Evolutionary conservation across 1,284 basidiomycete genomes (phyloP), one percentile per base, ranked within the genome.

Genomic region (Malassezia sp.): DNA sequence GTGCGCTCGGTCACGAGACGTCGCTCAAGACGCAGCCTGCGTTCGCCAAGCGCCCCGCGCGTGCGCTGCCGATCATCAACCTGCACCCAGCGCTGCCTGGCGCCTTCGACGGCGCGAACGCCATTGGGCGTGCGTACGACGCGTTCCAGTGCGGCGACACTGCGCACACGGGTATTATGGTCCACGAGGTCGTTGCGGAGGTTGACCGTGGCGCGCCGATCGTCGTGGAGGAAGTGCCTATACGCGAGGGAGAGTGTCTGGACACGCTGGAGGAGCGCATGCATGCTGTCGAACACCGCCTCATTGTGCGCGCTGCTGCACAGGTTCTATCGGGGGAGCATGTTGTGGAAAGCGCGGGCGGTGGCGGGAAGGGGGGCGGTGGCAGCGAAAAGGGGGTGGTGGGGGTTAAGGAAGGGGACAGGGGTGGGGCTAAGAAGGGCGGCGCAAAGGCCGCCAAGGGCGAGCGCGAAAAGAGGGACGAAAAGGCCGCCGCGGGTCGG

Each of bases 11-110:
- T 10, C 60, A 64, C 42, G 40, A 41, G 20, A 60, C 63, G 14
- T 49, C 44, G n/a, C 41, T 59, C 18, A 38, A 34, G 20, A 39
- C 35, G 23, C 54, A 55, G 5, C 59, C 46, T 1, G 54, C 52
- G 5, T 42, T 58, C 15, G 54, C 53, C 26, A 14, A 39, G 15
- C 49, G 49, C n/a, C 60, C 57, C 2, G 42, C 24, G 1, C 47
- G 73, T 44, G 75, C 78, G 5, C 80, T 91, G 5, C 83, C 86
- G 0, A 84, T 93, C 57, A 93, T 97, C 75, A 97, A 97, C 70
- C 75, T 97, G 9, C 93, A 97, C 65, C 91, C 93, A 8, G 93
- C 91, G 5, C 75, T 97, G 2, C 93, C 93, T 0, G 86, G 86
- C 0, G 81, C 84, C 5, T 97, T 97, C 60, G 90, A 95, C 60